phyloP scores from a whole-genome alignment of 164 flowering plant genomes.

The Liriodendron chinense region DNA sequence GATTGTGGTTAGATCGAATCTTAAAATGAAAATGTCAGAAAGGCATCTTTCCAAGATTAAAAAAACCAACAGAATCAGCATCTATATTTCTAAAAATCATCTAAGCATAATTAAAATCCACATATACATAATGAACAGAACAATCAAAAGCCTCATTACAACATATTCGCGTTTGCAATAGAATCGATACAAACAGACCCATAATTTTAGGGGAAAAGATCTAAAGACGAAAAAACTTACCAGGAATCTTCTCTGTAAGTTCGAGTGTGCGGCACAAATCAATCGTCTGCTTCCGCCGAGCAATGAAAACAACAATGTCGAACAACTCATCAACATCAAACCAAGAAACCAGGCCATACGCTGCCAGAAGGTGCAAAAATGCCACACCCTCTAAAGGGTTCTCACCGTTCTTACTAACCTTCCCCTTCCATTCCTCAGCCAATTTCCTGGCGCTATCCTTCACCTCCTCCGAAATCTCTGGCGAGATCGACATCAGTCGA shows the following conservation, averaged over 20 bases:
- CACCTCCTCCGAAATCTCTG: constrained; percentile 18
- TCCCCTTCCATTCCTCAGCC: constrained; percentile 58
- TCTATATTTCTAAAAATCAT: too few species aligned
- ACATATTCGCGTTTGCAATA: too few species aligned
- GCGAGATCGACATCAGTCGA: constrained; percentile 22
- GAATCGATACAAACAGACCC: background rate
- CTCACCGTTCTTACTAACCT: constrained; percentile 22
- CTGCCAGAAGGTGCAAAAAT: constrained; percentile 50
- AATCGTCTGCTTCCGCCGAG: constrained; percentile 36
- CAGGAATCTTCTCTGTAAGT: constrained; percentile 37
- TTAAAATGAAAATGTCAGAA: too few species aligned
- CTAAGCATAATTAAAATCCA: too few species aligned
- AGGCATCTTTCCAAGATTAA: too few species aligned
- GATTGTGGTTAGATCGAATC: too few species aligned
- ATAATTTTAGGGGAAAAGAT: constrained; percentile 33
- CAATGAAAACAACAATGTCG: constrained; percentile 29
- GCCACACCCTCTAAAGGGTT: constrained; percentile 37
- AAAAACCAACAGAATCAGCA: too few species aligned
- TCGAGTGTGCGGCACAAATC: constrained; percentile 41
- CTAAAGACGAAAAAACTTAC: constrained; percentile 22
- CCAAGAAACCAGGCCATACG: constrained; percentile 37
- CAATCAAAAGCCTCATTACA: too few species aligned
- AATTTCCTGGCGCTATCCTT: constrained; percentile 44
- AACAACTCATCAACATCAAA: constrained; percentile 40
- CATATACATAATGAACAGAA: too few species aligned